These are phyloP conservation scores for Dactylellina parvicollis DNA, from an alignment of 2,329 filamentous ascomycete species.

Conservation along the genomic window DNA sequence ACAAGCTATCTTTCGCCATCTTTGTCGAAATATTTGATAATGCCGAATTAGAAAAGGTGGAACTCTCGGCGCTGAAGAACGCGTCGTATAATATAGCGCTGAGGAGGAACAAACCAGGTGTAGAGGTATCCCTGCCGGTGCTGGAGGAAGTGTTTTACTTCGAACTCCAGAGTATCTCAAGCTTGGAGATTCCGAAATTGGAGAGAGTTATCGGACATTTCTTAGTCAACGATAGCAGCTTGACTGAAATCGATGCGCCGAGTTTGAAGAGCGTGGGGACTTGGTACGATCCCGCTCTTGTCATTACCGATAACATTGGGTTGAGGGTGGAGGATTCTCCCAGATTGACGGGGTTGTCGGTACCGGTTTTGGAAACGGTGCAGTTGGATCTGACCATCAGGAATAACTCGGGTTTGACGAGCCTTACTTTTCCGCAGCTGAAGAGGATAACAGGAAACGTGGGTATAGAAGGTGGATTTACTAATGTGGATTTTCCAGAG, in stretches of 20 bases:
- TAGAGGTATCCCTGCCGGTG: constrained; percentile 32
- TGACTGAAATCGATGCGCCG: constrained; percentile 19
- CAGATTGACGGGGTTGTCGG: constrained; percentile 11
- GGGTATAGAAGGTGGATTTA: constrained; percentile 19
- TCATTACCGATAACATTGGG: constrained; percentile 29
- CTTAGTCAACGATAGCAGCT: constrained; percentile 25
- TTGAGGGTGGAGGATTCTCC: constrained; percentile 22
- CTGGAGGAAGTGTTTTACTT: constrained; percentile 34
- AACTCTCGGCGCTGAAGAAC: constrained; percentile 30
- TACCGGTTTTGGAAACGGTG: constrained; percentile 21
- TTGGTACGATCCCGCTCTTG: constrained; percentile 15
- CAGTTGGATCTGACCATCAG: constrained; percentile 37
- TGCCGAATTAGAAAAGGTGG: constrained; percentile 13
- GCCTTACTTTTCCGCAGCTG: constrained; percentile 15
- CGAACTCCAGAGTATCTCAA: constrained; percentile 13
- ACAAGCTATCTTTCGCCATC: constrained; percentile 16
- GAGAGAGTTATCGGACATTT: constrained; percentile 28
- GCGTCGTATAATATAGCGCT: constrained; percentile 35
- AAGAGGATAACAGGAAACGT: constrained; percentile 20
- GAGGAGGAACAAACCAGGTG: constrained; percentile 25
- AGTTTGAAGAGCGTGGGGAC: constrained; percentile 17
- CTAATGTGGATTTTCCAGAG: constrained; percentile 18
- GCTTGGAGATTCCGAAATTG: constrained; percentile 21
- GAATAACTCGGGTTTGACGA: constrained; percentile 22
- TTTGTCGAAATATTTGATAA: constrained; percentile 49